phyloP scores from a whole-genome alignment of 2,329 filamentous ascomycete genomes.

The Xylaria sp. region DNA sequence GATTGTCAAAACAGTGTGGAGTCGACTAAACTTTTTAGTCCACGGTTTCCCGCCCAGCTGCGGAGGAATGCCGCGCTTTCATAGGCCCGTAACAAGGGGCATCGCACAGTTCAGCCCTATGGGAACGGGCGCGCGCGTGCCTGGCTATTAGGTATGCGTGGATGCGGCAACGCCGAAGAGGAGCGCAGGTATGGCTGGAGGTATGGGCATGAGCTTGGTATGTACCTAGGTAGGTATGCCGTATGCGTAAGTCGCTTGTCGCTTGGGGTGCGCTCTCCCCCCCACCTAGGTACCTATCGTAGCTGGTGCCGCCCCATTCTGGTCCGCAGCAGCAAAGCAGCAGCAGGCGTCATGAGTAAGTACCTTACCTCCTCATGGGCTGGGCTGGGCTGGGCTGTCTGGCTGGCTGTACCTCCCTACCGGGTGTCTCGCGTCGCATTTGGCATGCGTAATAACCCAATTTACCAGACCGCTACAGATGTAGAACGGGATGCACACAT shows the following conservation, averaged over 20 bases:
- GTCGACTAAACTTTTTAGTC: not conserved
- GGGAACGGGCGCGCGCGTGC: not conserved
- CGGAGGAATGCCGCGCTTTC: constrained; percentile 8
- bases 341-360: not conserved
- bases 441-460: constrained; percentile 23
- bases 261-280: not conserved
- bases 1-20: no score
- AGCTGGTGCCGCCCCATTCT: not conserved
- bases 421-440: constrained; percentile 16
- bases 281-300: no score
- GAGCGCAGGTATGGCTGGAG: constrained; percentile 16
- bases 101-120: constrained; percentile 24
- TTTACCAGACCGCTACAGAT: constrained; percentile 24
- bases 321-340: not conserved
- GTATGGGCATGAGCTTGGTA: no score
- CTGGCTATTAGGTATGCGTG: constrained; percentile 8
- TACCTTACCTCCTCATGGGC: no score
- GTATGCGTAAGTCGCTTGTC: not conserved
- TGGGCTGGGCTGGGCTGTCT: no score
- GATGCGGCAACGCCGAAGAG: constrained; percentile 25
- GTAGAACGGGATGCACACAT: not conserved
- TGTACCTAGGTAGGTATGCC: not conserved
- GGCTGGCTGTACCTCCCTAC: no score
- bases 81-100: constrained; percentile 14
- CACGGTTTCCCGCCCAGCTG: not conserved